A percentile compares a stretch with the other conserved stretches of the same genome.
Evolutionary conservation across 2,329 filamentous ascomycete genomes (phyloP).

Genomic region (Nemania serpens): DNA sequence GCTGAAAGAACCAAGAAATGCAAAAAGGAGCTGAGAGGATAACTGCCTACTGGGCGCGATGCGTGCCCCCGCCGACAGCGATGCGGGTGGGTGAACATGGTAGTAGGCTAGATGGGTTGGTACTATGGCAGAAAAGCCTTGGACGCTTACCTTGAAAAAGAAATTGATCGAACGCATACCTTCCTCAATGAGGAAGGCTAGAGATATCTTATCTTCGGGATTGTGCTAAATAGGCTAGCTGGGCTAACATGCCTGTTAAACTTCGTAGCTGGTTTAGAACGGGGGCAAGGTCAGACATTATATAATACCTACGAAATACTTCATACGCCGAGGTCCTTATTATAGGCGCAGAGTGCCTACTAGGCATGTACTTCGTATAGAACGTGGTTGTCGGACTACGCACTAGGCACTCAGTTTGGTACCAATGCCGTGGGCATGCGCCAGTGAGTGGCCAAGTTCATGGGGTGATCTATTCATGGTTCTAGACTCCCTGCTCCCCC

Average conservation of each 20-base stretch:
- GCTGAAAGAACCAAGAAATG: constrained; percentile 16
- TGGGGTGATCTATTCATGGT: not conserved
- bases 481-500: not conserved
- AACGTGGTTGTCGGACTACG: too few species aligned
- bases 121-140: too few species aligned
- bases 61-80: too few species aligned
- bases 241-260: not conserved
- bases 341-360: too few species aligned
- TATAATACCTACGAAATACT: too few species aligned
- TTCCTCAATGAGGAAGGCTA: constrained; percentile 16
- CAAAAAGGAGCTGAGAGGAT: constrained; percentile 11
- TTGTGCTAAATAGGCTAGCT: not conserved
- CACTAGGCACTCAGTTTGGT: not conserved
- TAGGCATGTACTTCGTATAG: too few species aligned
- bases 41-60: too few species aligned
- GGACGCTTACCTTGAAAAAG: constrained; percentile 6
- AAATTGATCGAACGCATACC: constrained; percentile 3
- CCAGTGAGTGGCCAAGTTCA: not conserved
- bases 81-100: too few species aligned
- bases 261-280: too few species aligned
- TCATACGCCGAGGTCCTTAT: too few species aligned
- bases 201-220: constrained; percentile 13
- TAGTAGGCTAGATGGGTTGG: too few species aligned
- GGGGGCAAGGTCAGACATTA: too few species aligned
- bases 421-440: not conserved